Conservation (phyloP, 2,329 filamentous ascomycete species). For the Pseudogymnoascus sp. region DNA sequence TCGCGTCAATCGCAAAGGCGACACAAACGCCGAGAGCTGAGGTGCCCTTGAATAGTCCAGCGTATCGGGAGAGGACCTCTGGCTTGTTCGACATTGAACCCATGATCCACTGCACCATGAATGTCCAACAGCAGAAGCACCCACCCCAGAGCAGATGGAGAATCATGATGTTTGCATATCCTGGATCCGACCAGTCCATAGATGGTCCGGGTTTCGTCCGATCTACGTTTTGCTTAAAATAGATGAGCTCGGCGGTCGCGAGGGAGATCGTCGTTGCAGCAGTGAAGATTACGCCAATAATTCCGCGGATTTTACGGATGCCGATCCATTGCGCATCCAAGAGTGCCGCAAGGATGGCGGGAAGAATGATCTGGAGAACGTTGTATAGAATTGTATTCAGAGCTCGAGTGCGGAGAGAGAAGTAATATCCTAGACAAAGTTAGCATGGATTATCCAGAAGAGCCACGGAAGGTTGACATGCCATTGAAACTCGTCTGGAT, state of each 20-base stretch:
- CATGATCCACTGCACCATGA: slow-evolving; percentile 16
- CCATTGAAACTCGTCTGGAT: slow-evolving; percentile 15
- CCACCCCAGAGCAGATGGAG: slow-evolving; percentile 16
- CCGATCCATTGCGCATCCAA: slow-evolving; percentile 12
- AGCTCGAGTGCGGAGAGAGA: slow-evolving; percentile 16
- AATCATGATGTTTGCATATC: slow-evolving; percentile 14
- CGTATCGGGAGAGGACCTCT: slow-evolving; percentile 13
- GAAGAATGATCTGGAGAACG: slow-evolving; percentile 14
- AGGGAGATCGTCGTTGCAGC: slow-evolving; percentile 11
- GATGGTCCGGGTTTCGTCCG: neutral
- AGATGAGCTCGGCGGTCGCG: slow-evolving; percentile 11
- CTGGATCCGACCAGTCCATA: slow-evolving; percentile 14
- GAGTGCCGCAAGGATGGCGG: slow-evolving; percentile 12
- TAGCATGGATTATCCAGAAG: neutral
- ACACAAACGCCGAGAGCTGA: slow-evolving; percentile 11
- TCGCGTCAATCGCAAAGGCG: slow-evolving; percentile 3
- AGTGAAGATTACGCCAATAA: slow-evolving; percentile 11
- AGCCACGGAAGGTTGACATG: neutral
- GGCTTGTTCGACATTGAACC: slow-evolving; percentile 18
- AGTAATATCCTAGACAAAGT: slow-evolving; percentile 12
- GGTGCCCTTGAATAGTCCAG: slow-evolving; percentile 15
- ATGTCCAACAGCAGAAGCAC: slow-evolving; percentile 14
- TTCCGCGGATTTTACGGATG: slow-evolving; percentile 9
- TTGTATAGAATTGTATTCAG: slow-evolving; percentile 17
- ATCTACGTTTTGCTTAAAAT: slow-evolving; percentile 11